Evolutionary conservation across 805 yeast genomes (phyloP), one percentile per base, ranked within the genome.

Genomic region (Suhomyces xylopsoci): DNA sequence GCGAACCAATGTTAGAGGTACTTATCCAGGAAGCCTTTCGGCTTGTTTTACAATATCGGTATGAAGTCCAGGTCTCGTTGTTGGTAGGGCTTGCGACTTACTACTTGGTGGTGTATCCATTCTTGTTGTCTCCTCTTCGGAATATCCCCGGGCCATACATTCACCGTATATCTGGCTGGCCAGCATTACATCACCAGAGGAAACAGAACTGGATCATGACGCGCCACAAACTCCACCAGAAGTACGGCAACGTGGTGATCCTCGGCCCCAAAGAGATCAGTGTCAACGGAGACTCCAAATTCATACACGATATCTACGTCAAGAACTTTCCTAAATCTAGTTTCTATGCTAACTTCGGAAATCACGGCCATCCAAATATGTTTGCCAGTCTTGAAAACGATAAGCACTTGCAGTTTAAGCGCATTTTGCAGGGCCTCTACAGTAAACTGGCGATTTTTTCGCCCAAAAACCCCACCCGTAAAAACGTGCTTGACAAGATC

Each of bases 221-320:
- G 7, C 79, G 85, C 2, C 79, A 82, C 51, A 40, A 62, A 3
- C 66, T 85, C 52, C 92, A 87, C 59, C 46, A 62, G 45, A 63
- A 69, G 52, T 84, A 84, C 58, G 92, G 91, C 1, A 78, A 85
- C 7, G 80, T 85, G 3, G 83, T 87, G 5, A 70, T 87, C 20
- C 65, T 87, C 12, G 76, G 83, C 1, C 90, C 91, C 2, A 66
- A 70, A 22, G 90, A 85, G 58, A 70, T 87, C 17, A 83, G 87
- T 48, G 77, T 86, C 45, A 73, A 80, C 45, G 78, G 75, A 1
- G 82, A 84, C 49, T 61, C 74, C 4, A 74, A 74, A 46, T 79
- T 71, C 55, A 57, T 84, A 41, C 79, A 78, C 57, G 82, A 81
- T 43, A 77, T 87, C 19, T 87, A 87, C 63, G 66, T 80, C 50